Evolutionary conservation across 495 filamentous ascomycete species (phyloP).

Genomic region (Hypomontagnella submonticulosa): DNA sequence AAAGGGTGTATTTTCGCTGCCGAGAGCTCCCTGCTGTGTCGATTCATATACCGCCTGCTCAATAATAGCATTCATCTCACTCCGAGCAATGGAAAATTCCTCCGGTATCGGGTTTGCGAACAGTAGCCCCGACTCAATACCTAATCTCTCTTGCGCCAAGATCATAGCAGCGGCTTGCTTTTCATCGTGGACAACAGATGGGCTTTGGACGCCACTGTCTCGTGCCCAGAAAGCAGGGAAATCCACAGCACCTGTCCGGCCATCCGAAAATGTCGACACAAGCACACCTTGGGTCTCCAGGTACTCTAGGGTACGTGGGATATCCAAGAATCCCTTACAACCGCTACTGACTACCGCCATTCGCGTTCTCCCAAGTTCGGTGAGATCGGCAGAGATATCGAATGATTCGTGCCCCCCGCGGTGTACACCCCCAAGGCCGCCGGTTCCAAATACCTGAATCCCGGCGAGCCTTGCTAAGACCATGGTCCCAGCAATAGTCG

Average conservation of each 20-base stretch:
- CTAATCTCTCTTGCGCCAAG: constrained; percentile 65
- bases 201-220: constrained; percentile 84
- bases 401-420: constrained; percentile 84
- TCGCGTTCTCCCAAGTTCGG: constrained; percentile 90
- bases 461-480: constrained; percentile 86
- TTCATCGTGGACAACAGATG: constrained; percentile 76
- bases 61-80: constrained; percentile 79
- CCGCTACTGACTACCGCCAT: constrained; percentile 90
- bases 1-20: constrained; percentile 89
- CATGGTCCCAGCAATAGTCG: constrained; percentile 94
- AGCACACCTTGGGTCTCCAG: constrained; percentile 92
- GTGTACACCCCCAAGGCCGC: constrained; percentile 88
- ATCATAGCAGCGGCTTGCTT: constrained; percentile 87
- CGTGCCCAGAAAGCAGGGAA: constrained; percentile 91
- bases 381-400: constrained; percentile 95
- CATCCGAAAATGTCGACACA: constrained; percentile 90
- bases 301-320: constrained; percentile 89
- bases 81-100: constrained; percentile 73
- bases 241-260: constrained; percentile 70
- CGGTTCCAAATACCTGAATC: constrained; percentile 93
- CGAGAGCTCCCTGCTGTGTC: constrained; percentile 71
- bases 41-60: constrained; percentile 78
- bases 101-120: constrained; percentile 90
- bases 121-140: constrained; percentile 76
- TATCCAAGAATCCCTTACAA: constrained; percentile 95